phyloP scores from a whole-genome alignment of 208 protist genomes.

The Acanthamoeba royreba region DNA sequence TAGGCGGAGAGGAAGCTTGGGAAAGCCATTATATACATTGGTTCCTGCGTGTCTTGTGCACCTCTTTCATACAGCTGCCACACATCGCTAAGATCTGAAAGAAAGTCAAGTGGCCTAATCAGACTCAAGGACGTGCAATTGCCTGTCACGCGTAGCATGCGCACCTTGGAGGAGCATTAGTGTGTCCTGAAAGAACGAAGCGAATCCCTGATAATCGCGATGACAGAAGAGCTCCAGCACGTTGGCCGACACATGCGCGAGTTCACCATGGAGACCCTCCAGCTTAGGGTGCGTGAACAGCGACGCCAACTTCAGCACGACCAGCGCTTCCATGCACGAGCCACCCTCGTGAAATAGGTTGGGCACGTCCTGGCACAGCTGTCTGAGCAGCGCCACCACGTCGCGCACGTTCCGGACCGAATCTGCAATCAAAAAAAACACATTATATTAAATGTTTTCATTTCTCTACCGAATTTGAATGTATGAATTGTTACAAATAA shows the following conservation, averaged over 20 bases:
- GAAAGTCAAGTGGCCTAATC: neutral
- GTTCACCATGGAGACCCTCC: neutral
- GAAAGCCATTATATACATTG: neutral
- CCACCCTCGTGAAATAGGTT: neutral
- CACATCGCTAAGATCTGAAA: neutral
- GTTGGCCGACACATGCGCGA: neutral
- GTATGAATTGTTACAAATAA: neutral
- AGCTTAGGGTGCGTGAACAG: neutral
- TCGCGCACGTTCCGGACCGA: slow-evolving; percentile 36
- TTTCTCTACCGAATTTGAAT: neutral
- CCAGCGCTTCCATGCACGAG: neutral
- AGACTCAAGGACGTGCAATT: neutral
- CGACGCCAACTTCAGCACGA: neutral
- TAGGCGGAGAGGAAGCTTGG: neutral
- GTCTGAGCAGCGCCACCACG: neutral
- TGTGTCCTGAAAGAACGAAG: neutral
- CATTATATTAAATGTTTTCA: no score
- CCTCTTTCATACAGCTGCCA: neutral
- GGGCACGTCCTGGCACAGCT: slow-evolving; percentile 17
- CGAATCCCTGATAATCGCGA: neutral
- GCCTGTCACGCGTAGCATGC: no score
- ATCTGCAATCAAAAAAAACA: neutral
- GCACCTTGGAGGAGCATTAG: neutral
- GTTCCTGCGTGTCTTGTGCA: neutral
- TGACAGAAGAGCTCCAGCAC: neutral